phyloP scores from a whole-genome alignment of 257 asterid species.

The Paulownia fortunei region DNA sequence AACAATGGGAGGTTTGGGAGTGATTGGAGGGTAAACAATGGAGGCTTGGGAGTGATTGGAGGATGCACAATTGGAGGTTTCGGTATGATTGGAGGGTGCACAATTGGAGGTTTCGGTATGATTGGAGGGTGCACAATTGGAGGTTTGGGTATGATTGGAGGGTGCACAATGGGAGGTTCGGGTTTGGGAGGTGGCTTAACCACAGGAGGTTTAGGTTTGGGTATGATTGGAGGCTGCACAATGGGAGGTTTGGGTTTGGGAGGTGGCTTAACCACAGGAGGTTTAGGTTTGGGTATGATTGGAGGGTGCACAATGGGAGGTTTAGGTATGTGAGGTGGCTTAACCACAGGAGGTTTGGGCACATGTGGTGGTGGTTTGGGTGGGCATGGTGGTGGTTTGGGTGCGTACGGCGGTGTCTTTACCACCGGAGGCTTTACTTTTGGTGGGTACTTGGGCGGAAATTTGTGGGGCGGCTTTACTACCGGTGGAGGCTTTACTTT shows the following conservation, averaged over 20 bases:
- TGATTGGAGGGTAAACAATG: slow-evolving; percentile 9
- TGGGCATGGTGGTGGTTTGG: background rate
- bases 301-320: slow-evolving; percentile 29
- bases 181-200: slow-evolving; percentile 37
- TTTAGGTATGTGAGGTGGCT: slow-evolving; percentile 22
- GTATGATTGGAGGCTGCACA: slow-evolving; percentile 12
- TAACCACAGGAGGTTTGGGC: slow-evolving; percentile 19
- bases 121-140: slow-evolving; percentile 9
- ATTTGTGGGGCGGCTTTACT: slow-evolving; percentile 24
- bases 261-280: slow-evolving; percentile 31
- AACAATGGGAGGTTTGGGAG: slow-evolving; percentile 26
- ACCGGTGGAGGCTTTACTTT: background rate
- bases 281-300: slow-evolving; percentile 33
- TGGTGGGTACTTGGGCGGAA: background rate
- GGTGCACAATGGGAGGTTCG: background rate
- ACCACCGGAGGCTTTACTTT: slow-evolving; percentile 6
- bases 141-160: slow-evolving; percentile 22
- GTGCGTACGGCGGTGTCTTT: slow-evolving; percentile 8
- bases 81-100: slow-evolving; percentile 1
- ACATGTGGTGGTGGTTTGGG: background rate
- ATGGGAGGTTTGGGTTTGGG: slow-evolving; percentile 22
- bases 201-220: slow-evolving; percentile 10
- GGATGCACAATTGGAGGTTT: slow-evolving; percentile 36
- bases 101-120: slow-evolving; percentile 27
- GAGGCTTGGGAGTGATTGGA: slow-evolving; percentile 24